phyloP scores from a whole-genome alignment of 495 filamentous ascomycete genomes.

The Saxispiralis lemnorum region DNA sequence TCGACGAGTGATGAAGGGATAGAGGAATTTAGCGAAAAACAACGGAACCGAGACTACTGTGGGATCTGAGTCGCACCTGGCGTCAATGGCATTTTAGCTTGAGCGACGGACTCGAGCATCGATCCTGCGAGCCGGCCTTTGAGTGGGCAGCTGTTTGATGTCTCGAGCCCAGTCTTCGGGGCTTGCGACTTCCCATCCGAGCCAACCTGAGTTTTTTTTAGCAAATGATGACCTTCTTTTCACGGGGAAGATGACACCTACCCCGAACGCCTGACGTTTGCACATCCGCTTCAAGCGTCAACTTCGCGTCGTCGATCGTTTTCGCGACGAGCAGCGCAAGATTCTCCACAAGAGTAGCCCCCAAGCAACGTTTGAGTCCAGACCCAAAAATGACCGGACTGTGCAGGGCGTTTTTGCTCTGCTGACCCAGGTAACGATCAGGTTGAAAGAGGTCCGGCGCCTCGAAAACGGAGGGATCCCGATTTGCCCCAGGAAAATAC shows the following conservation, averaged over 20 bases:
- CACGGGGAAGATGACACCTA: too few species aligned
- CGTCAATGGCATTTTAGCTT: too few species aligned
- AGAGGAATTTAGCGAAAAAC: too few species aligned
- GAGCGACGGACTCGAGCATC: too few species aligned
- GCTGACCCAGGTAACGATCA: slow-evolving; percentile 3
- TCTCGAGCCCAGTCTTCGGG: slow-evolving; percentile 17
- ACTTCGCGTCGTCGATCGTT: not conserved
- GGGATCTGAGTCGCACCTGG: too few species aligned
- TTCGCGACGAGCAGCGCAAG: slow-evolving; percentile 10
- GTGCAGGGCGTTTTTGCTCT: not conserved
- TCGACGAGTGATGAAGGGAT: not conserved
- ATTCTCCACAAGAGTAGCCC: slow-evolving; percentile 9
- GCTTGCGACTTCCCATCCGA: slow-evolving; percentile 16
- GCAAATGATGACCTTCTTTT: too few species aligned
- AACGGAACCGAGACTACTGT: too few species aligned
- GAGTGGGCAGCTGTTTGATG: slow-evolving; percentile 20
- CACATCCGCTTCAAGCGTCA: slow-evolving; percentile 5
- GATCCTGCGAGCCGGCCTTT: not conserved
- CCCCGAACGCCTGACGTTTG: slow-evolving; percentile 13
- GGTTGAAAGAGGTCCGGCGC: slow-evolving; percentile 12
- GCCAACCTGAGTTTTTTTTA: slow-evolving; percentile 5
- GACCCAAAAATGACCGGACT: slow-evolving; percentile 17
- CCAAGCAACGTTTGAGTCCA: slow-evolving; percentile 19
- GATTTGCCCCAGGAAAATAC: slow-evolving; percentile 18
- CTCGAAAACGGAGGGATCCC: slow-evolving; percentile 14